phyloP scores from a whole-genome alignment of 2,329 filamentous ascomycete genomes.

The Balansia obtecta region DNA sequence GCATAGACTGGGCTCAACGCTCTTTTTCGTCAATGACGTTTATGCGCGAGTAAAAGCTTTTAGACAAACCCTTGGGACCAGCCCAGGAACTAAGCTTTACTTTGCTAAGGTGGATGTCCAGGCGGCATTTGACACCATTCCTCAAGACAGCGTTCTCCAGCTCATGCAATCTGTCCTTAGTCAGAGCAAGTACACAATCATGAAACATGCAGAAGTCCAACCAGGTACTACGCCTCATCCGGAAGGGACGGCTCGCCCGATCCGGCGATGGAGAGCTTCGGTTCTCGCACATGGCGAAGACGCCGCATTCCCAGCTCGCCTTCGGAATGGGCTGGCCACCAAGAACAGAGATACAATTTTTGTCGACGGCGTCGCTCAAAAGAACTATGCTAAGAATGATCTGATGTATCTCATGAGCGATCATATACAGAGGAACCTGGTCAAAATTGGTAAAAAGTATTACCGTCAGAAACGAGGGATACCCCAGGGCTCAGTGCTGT shows the following conservation, averaged over 20 bases:
- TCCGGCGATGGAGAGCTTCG: conserved; percentile 39
- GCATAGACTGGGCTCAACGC: conserved; percentile 56
- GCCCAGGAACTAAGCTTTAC: conserved; percentile 41
- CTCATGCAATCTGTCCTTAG: conserved; percentile 48
- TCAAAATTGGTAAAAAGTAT: conserved; percentile 79
- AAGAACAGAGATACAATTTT: conserved; percentile 61
- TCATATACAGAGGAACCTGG: conserved; percentile 74
- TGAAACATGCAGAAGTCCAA: conserved; percentile 62
- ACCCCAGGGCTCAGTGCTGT: conserved; percentile 84
- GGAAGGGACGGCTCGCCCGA: conserved; percentile 19
- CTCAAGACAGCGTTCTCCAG: conserved; percentile 59
- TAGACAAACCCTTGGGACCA: conserved; percentile 34
- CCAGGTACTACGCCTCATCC: conserved; percentile 20
- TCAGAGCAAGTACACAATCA: conserved; percentile 54
- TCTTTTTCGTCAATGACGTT: conserved; percentile 74
- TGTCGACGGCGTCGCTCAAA: conserved; percentile 53
- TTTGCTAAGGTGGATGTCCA: conserved; percentile 91
- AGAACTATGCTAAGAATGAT: conserved; percentile 40
- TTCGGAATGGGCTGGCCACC: conserved; percentile 26
- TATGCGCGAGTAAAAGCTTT: conserved; percentile 62
- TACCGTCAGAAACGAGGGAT: conserved; percentile 85
- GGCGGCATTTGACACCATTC: conserved; percentile 90
- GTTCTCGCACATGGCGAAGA: conserved; percentile 32
- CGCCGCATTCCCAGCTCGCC: conserved; percentile 30
- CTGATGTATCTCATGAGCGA: conserved; percentile 61